A percentile compares a stretch with the other conserved stretches of the same genome.
These are phyloP conservation scores for Hanseniaspora vineae DNA, from an alignment of 805 yeast genomes.

Conservation along the genomic window DNA sequence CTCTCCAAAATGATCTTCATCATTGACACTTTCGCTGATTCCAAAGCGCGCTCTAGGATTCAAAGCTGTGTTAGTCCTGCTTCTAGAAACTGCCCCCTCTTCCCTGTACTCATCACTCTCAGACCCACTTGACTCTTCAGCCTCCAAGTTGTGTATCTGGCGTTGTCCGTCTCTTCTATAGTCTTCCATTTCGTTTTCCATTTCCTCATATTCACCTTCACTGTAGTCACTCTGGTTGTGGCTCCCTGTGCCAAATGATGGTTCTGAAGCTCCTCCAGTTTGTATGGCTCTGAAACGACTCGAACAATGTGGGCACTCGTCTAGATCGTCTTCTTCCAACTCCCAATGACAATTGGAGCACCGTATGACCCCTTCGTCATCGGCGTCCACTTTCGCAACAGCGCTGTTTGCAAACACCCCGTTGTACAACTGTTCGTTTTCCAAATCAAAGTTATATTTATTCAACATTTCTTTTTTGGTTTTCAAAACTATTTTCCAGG, in stretches of 20 bases:
- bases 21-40: slow-evolving; percentile 1
- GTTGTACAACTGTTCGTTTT: slow-evolving; percentile 31
- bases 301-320: slow-evolving; percentile 58
- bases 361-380: slow-evolving; percentile 59
- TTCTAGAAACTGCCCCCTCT: too few species aligned
- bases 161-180: neutral
- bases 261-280: too few species aligned
- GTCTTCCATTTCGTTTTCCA: slow-evolving; percentile 4
- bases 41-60: slow-evolving; percentile 7
- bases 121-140: neutral
- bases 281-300: slow-evolving; percentile 29
- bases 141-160: neutral
- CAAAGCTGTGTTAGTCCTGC: neutral
- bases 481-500: slow-evolving; percentile 5
- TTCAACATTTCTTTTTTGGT: slow-evolving; percentile 16
- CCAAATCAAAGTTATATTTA: slow-evolving; percentile 30
- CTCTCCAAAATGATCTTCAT: slow-evolving; percentile 6
- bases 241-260: too few species aligned
- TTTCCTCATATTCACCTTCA: slow-evolving; percentile 13
- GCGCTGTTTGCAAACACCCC: slow-evolving; percentile 36
- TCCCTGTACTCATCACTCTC: neutral
- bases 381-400: slow-evolving; percentile 38
- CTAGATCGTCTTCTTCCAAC: slow-evolving; percentile 37
- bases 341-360: slow-evolving; percentile 78
- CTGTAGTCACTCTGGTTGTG: slow-evolving; percentile 11